Evolutionary conservation across 352 stramenopile species (phyloP), one percentile per base, ranked within the genome.

Genomic region (Globisporangium radiosum): DNA sequence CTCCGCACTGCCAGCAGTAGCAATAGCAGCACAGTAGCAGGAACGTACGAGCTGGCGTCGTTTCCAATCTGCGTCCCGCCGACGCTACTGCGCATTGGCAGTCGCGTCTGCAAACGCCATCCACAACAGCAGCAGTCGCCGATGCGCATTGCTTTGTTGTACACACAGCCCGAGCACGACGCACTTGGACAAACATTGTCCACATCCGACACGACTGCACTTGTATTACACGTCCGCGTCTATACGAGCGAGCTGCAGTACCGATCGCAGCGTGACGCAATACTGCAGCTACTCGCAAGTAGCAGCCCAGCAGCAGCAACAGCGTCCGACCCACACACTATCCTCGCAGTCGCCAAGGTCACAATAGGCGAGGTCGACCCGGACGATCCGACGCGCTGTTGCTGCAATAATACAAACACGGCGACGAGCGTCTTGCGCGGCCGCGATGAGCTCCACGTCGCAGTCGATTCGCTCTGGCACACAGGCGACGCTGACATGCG

Each of bases 41-140:
- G 17, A 57, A 64, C 47, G 25, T 38, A 36, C 13, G 57, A 71
- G 47, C 48, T 72, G 15, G n/a, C 48, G 15, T 52, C 56, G 47
- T 76, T 76, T 42, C 69, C 69, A 15, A 40, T 76, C 4, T 59
- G 49, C 17, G 19, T 76, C 7, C 62, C 66, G 8, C 58, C 69
- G n/a, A 76, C 66, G 36, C 50, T 69, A 3, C 14, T 69, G 19
- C 43, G 57, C 14, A 49, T 57, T 33, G 25, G 25, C 15, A 40
- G 37, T 33, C 19, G 6, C 3, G 48, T 13, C 39, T 49, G 38
- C 10, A 13, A n/a, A 13, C 8, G n/a, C 2, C 37, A 54, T 54
- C 49, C 9, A 11, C 48, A 39, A 14, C 14, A 55, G 15, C 14
- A 55, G 15, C 13, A 25, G 37, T 43, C 51, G 6, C 25, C 37